Evolutionary conservation across 768 basidiomycete genomes (phyloP).

Genomic region (Kwoniella newhampshirensis): DNA sequence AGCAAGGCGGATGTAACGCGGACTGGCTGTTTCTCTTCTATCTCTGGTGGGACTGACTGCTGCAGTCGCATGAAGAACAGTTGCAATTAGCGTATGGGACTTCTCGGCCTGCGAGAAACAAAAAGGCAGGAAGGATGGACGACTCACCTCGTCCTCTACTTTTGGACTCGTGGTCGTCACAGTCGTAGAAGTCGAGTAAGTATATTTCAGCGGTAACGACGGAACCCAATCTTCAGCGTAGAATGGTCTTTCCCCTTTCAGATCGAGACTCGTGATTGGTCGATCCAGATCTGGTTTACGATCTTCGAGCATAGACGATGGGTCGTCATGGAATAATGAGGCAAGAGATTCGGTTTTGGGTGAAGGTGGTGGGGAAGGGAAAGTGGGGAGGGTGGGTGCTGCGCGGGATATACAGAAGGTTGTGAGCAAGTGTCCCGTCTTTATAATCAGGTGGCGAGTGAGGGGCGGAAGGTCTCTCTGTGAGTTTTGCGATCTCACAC

Average conservation of each 20-base stretch:
- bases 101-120: too few relatives aligned
- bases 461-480: too few relatives aligned
- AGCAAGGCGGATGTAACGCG: slow-evolving; percentile 34
- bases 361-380: slow-evolving; percentile 7
- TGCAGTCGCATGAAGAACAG: too few relatives aligned
- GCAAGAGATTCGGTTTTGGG: background rate
- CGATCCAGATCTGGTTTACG: slow-evolving; percentile 23
- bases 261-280: background rate
- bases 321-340: background rate
- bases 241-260: slow-evolving; percentile 8
- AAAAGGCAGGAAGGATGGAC: too few relatives aligned
- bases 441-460: too few relatives aligned
- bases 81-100: too few relatives aligned
- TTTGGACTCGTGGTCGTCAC: background rate
- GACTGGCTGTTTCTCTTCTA: slow-evolving; percentile 5
- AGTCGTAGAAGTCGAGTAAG: slow-evolving; percentile 5
- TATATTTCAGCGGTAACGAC: slow-evolving; percentile 31
- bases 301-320: slow-evolving; percentile 4
- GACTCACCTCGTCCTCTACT: background rate
- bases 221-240: slow-evolving; percentile 37
- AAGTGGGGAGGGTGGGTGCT: background rate
- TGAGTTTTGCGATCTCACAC: too few relatives aligned
- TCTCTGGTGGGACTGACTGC: background rate
- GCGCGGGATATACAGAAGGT: too few relatives aligned
- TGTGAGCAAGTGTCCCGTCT: too few relatives aligned